Base-by-base conservation (phyloP, 495 filamentous ascomycete genomes). In the Aspergillus cristatus region DNA sequence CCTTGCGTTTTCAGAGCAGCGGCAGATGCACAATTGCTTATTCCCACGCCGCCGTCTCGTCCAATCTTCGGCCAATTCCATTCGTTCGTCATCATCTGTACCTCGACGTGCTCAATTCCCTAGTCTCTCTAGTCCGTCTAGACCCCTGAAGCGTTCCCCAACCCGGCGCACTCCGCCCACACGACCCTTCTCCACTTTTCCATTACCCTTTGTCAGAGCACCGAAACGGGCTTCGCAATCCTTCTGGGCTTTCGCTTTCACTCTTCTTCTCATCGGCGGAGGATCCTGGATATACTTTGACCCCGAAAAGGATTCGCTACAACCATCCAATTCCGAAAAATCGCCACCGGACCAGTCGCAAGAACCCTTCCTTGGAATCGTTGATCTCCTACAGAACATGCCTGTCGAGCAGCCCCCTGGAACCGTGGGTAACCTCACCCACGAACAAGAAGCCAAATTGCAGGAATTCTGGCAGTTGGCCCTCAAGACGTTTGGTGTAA, bases 371-470 rank as follows among this genome's bases (percentile, higher is more conserved):
- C 56, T 65, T 35, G 57, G 54, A 32, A 50, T 65, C 16, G 56
- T 68, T 32, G 60, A 70, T 53, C 64, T 62, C 13, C 58, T 67
- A 32, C 38, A 54, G 35, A 58, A 54, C 34, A 67, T 66, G 58
- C 43, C 63, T 35, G 38, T 47, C 43, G 50, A 66, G 41, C 64
- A 58, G 35, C 67, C 78, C 14, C 79, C 83, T 17, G 91, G 91
- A 35, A 78, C 88, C 41, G 81, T 89, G 28, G 87, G 84, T 42
- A 94, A 79, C 53, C 76, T 98, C 35, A 96, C 91, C 14, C 56
- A 75, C 6, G 89, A 94, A 46, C 79, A 98, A 57, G 86, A 95
- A 47, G 78, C 71, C 45, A 96, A 93, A 60, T 65, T 98, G 35
- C 81, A 80, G 53, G 83, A 90, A 54, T 72, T 97, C 50, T 98